Conservation (phyloP, 208 protist genomes). For the Wallacemonas sp. region DNA sequence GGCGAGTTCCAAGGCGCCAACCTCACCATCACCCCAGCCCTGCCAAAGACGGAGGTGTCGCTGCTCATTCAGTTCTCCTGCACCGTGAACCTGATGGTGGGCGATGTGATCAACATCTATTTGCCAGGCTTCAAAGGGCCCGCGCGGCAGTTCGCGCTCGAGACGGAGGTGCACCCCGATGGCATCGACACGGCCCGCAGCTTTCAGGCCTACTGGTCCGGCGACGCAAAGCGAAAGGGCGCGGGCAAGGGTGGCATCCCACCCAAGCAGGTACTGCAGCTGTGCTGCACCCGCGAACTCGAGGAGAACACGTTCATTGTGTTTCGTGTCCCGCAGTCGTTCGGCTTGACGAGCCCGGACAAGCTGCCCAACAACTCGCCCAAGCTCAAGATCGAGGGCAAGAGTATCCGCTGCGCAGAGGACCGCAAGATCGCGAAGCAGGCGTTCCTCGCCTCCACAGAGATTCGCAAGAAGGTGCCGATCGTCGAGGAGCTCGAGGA, state of each 20-base stretch:
- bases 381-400: slow-evolving; percentile 83
- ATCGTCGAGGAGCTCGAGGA: slow-evolving; percentile 76
- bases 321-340: slow-evolving; percentile 51
- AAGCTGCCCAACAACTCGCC: slow-evolving; percentile 68
- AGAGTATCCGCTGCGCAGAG: slow-evolving; percentile 34
- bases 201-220: slow-evolving; percentile 82
- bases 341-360: slow-evolving; percentile 61
- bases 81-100: slow-evolving; percentile 52
- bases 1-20: slow-evolving; percentile 66
- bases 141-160: slow-evolving; percentile 56
- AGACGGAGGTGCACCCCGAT: slow-evolving; percentile 32
- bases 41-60: slow-evolving; percentile 58
- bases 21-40: slow-evolving; percentile 50
- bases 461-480: slow-evolving; percentile 59
- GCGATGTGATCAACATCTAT: slow-evolving; percentile 59
- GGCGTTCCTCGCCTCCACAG: slow-evolving; percentile 48
- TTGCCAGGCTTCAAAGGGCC: slow-evolving; percentile 66
- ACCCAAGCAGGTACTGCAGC: slow-evolving; percentile 65
- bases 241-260: slow-evolving; percentile 49
- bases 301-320: slow-evolving; percentile 54
- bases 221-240: slow-evolving; percentile 48
- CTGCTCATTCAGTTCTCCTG: slow-evolving; percentile 70
- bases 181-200: slow-evolving; percentile 33
- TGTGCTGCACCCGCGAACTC: slow-evolving; percentile 55
- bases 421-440: slow-evolving; percentile 64